Evolutionary conservation across 768 basidiomycete species (phyloP).

Genomic region (Mycena galopus): DNA sequence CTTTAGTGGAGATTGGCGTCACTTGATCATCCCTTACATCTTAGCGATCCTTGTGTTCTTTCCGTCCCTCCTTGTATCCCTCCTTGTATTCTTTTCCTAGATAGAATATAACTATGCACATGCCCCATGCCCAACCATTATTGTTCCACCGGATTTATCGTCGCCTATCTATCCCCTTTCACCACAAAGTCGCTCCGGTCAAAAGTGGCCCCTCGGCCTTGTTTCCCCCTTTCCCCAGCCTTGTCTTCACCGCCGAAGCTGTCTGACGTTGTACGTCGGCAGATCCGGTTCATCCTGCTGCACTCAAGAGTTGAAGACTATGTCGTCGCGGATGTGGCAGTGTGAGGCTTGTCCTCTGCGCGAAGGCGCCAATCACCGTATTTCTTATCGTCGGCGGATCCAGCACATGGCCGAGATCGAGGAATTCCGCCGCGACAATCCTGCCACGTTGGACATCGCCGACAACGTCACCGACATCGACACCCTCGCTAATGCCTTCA

Average conservation of each 20-base stretch:
- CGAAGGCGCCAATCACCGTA: constrained; percentile 6
- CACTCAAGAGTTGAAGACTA: too few species aligned
- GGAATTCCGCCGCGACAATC: background rate
- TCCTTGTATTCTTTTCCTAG: constrained; percentile 21
- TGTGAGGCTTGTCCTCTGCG: constrained; percentile 25
- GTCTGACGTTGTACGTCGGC: too few species aligned
- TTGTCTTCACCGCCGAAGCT: background rate
- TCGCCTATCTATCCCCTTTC: background rate
- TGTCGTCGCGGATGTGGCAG: too few species aligned
- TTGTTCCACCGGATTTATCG: constrained; percentile 11
- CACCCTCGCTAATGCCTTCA: background rate
- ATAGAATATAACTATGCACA: constrained; percentile 5
- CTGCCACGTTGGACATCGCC: background rate
- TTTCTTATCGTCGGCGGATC: background rate
- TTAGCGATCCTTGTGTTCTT: too few species aligned
- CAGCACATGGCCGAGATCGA: constrained; percentile 6
- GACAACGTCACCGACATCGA: background rate
- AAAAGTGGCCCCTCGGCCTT: too few species aligned
- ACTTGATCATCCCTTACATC: constrained; percentile 24
- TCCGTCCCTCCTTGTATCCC: too few species aligned
- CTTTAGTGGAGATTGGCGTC: constrained; percentile 23
- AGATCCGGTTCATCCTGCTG: too few species aligned
- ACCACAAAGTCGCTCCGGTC: too few species aligned
- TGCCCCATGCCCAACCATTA: constrained; percentile 5
- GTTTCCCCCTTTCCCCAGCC: too few species aligned